Percentiles rank a stretch among this genome's conserved stretches.
Evolutionary conservation across 495 filamentous ascomycete genomes (phyloP).

Genomic region (Aspergillus wentii): DNA sequence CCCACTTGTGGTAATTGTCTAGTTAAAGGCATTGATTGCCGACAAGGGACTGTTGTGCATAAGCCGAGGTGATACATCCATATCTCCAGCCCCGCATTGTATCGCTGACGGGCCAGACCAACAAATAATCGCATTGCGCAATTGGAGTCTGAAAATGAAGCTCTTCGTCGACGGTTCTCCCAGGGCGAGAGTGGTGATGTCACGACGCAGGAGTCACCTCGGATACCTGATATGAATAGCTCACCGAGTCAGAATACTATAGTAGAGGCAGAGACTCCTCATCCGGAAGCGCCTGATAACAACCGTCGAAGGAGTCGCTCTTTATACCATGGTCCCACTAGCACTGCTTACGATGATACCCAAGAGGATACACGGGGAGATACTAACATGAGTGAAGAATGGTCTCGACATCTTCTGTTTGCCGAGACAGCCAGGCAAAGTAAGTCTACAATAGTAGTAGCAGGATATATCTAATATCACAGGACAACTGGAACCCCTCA

Average conservation of each 20-base stretch:
- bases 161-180: conserved; percentile 12
- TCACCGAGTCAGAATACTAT: conserved; percentile 9
- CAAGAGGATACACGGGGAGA: conserved; percentile 5
- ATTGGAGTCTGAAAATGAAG: conserved; percentile 23
- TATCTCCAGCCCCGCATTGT: background rate
- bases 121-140: conserved; percentile 23
- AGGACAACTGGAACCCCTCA: conserved; percentile 28
- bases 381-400: conserved; percentile 11
- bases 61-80: conserved; percentile 17
- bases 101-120: conserved; percentile 13
- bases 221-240: conserved; percentile 2
- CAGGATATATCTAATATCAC: background rate
- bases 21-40: conserved; percentile 18
- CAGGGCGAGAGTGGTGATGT: conserved; percentile 1
- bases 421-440: conserved; percentile 24
- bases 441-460: conserved; percentile 3
- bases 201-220: background rate
- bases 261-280: conserved; percentile 10
- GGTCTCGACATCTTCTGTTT: conserved; percentile 18
- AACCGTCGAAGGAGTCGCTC: conserved; percentile 12
- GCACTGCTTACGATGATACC: conserved; percentile 26
- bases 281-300: conserved; percentile 19
- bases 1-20: conserved; percentile 21
- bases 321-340: conserved; percentile 27
- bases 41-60: conserved; percentile 9